Evolutionary conservation across 306 rosid species (phyloP).

Genomic region (Sphenostylis stenocarpa): DNA sequence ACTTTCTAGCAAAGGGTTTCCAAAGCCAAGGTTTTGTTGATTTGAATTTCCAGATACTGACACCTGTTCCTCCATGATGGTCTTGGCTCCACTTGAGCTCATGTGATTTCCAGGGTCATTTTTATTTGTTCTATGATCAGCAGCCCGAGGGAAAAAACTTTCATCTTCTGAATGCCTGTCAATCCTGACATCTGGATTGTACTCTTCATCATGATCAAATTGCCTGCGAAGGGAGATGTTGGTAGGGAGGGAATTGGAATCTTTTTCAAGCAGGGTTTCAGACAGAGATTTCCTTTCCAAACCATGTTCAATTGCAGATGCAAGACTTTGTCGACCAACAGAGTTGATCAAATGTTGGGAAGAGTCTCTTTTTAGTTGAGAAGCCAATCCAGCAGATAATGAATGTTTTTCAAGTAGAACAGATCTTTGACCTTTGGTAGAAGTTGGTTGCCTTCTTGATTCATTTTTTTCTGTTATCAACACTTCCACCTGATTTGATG

Average conservation of each 20-base stretch:
- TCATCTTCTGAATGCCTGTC: slow-evolving; percentile 60
- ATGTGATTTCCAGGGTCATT: slow-evolving; percentile 47
- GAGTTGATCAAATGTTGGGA: slow-evolving; percentile 53
- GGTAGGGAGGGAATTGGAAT: slow-evolving; percentile 52
- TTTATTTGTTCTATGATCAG: slow-evolving; percentile 48
- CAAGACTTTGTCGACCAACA: slow-evolving; percentile 58
- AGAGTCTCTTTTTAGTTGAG: slow-evolving; percentile 56
- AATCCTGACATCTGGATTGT: slow-evolving; percentile 46
- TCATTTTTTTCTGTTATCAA: slow-evolving; percentile 71
- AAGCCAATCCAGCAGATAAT: slow-evolving; percentile 48
- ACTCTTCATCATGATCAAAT: slow-evolving; percentile 70
- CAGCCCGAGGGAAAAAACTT: slow-evolving; percentile 52
- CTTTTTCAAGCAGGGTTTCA: slow-evolving; percentile 53
- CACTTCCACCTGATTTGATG: slow-evolving; percentile 96
- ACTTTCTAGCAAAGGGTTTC: slow-evolving; percentile 44
- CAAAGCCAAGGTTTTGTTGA: slow-evolving; percentile 48
- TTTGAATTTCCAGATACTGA: slow-evolving; percentile 54
- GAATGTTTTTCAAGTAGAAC: slow-evolving; percentile 46
- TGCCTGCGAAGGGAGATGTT: slow-evolving; percentile 72
- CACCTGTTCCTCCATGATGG: slow-evolving; percentile 47
- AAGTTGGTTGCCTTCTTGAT: slow-evolving; percentile 49
- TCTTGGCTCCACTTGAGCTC: slow-evolving; percentile 48
- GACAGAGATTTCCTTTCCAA: slow-evolving; percentile 94
- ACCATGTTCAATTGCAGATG: slow-evolving; percentile 76
- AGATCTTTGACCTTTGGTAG: slow-evolving; percentile 49